phyloP scores from a whole-genome alignment of 1,284 basidiomycete genomes.

The Microbotryum lychnidis-dioicae region DNA sequence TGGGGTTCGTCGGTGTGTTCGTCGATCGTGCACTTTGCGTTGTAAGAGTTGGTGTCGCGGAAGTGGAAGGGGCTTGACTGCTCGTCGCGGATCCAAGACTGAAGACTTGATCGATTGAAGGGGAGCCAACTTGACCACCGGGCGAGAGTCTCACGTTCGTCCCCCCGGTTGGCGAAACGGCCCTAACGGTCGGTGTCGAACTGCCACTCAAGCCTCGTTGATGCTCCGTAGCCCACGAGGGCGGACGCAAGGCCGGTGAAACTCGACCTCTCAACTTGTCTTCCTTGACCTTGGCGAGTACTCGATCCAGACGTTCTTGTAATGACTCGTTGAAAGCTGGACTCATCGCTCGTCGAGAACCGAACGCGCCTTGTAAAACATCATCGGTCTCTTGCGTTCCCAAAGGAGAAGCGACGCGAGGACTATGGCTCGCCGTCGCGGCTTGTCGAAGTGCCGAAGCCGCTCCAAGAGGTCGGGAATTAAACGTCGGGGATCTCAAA shows the following conservation, averaged over 20 bases:
- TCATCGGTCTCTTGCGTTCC: slow-evolving; percentile 44
- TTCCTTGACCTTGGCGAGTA: slow-evolving; percentile 54
- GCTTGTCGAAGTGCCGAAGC: too few relatives aligned
- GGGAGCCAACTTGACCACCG: slow-evolving; percentile 24
- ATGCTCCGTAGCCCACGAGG: slow-evolving; percentile 6
- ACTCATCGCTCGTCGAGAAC: slow-evolving; percentile 36
- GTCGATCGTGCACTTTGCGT: slow-evolving; percentile 28
- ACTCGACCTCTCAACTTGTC: slow-evolving; percentile 19
- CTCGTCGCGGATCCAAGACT: slow-evolving; percentile 5
- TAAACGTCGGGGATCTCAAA: too few relatives aligned
- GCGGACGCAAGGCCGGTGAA: slow-evolving; percentile 7
- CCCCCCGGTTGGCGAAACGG: slow-evolving; percentile 13
- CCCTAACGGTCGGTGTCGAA: slow-evolving; percentile 21
- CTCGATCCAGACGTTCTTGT: slow-evolving; percentile 66
- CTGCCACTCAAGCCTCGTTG: slow-evolving; percentile 48
- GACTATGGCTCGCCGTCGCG: too few relatives aligned
- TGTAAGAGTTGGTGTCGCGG: slow-evolving; percentile 31
- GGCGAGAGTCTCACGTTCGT: slow-evolving; percentile 13
- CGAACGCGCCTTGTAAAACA: slow-evolving; percentile 54
- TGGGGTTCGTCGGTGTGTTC: slow-evolving; percentile 21
- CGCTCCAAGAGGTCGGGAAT: too few relatives aligned
- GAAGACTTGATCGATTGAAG: slow-evolving; percentile 28
- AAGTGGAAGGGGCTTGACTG: slow-evolving; percentile 6
- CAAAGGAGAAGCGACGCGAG: slow-evolving; percentile 24
- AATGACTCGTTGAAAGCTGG: slow-evolving; percentile 46